Evolutionary conservation across 768 basidiomycete species (phyloP).

Genomic region (Mycena rebaudengoi): DNA sequence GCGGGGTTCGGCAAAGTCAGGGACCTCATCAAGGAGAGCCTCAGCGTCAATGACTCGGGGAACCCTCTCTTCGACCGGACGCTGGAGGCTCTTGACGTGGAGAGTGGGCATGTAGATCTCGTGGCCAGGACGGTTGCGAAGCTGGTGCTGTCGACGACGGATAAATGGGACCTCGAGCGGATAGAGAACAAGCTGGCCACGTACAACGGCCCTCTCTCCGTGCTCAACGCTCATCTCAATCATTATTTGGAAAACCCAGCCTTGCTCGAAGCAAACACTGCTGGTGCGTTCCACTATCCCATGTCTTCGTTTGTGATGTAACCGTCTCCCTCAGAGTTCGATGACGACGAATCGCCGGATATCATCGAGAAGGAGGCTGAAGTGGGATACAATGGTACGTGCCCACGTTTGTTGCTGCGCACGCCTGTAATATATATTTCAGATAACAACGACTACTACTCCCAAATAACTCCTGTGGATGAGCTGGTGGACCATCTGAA

Average conservation of each 20-base stretch:
- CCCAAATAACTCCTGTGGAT: slow-evolving; percentile 21
- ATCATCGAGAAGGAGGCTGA: neutral
- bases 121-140: slow-evolving; percentile 21
- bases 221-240: slow-evolving; percentile 16
- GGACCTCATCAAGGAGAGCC: neutral
- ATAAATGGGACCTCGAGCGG: slow-evolving; percentile 1
- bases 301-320: too few species aligned
- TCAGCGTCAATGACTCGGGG: neutral
- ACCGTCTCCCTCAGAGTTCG: neutral
- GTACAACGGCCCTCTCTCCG: slow-evolving; percentile 25
- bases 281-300: neutral
- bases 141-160: slow-evolving; percentile 15
- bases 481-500: slow-evolving; percentile 19
- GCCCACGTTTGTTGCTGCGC: neutral
- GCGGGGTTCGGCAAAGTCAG: neutral
- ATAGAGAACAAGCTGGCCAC: slow-evolving; percentile 21
- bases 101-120: neutral
- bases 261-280: neutral
- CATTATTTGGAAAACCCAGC: slow-evolving; percentile 18
- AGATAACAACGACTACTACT: slow-evolving; percentile 27
- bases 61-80: slow-evolving; percentile 6
- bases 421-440: neutral
- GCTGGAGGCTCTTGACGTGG: neutral
- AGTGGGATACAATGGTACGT: neutral
- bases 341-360: neutral